Percentiles rank a stretch among this genome's conserved stretches.
These are phyloP conservation scores for Sicyos edulis DNA, from an alignment of 306 rosid genomes.

Conservation along the genomic window DNA sequence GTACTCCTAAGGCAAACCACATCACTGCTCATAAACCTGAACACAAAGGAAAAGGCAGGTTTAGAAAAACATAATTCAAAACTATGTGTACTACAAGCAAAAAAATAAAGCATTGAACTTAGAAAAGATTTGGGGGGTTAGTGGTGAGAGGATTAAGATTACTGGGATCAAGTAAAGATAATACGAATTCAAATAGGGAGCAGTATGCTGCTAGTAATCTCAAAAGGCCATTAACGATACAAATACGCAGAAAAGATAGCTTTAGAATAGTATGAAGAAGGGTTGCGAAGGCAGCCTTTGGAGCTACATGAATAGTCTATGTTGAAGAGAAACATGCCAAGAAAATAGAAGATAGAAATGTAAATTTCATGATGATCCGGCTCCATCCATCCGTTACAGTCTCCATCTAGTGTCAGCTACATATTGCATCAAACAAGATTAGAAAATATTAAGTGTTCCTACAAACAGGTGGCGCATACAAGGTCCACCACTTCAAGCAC, in stretches of 20 bases:
- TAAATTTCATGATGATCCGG: slow-evolving; percentile 28
- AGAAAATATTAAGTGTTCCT: slow-evolving; percentile 54
- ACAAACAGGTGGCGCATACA: slow-evolving; percentile 45
- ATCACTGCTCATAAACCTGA: slow-evolving; percentile 36
- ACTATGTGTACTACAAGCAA: slow-evolving; percentile 16
- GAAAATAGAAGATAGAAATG: slow-evolving; percentile 23
- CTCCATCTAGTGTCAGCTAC: slow-evolving; percentile 47
- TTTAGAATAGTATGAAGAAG: not conserved
- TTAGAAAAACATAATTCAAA: no score
- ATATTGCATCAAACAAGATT: slow-evolving; percentile 51
- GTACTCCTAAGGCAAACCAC: slow-evolving; percentile 23
- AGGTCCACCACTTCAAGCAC: slow-evolving; percentile 48
- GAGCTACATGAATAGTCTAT: slow-evolving; percentile 10
- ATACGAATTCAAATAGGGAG: slow-evolving; percentile 1
- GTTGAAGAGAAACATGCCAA: not conserved
- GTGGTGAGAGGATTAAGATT: slow-evolving; percentile 13
- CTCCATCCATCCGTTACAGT: slow-evolving; percentile 29
- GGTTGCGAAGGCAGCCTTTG: not conserved
- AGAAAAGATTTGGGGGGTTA: not conserved
- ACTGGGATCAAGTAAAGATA: not conserved
- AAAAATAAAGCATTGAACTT: slow-evolving; percentile 16
- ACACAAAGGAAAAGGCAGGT: not conserved
- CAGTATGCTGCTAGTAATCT: not conserved
- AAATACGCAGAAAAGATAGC: not conserved
- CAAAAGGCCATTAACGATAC: not conserved